These are phyloP conservation scores for Marasmius oreades DNA, from an alignment of 1,284 basidiomycete species.

Conservation along the genomic window DNA sequence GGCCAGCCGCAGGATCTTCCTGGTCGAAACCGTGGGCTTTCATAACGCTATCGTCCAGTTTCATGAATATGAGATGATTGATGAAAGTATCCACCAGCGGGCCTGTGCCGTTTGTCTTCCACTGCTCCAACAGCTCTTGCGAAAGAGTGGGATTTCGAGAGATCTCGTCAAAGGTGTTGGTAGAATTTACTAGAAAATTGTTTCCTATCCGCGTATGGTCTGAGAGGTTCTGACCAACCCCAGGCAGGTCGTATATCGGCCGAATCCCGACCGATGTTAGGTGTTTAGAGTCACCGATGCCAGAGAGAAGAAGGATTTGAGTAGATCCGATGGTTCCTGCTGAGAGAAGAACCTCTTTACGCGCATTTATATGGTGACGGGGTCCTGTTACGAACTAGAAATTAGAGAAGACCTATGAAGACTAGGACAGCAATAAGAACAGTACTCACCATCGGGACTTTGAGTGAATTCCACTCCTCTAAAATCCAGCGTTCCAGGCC, in stretches of 20 bases:
- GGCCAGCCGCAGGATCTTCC: conserved; percentile 13
- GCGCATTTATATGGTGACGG: conserved; percentile 12
- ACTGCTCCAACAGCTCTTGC: conserved; percentile 15
- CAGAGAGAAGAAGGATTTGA: conserved; percentile 30
- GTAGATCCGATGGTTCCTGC: conserved; percentile 25
- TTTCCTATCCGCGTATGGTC: conserved; percentile 30
- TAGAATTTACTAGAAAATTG: conserved; percentile 21
- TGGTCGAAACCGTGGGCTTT: background rate
- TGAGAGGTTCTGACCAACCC: conserved; percentile 31
- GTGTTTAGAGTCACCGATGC: conserved; percentile 26
- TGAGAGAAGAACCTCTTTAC: conserved; percentile 24
- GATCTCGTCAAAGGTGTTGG: conserved; percentile 21
- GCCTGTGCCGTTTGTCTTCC: conserved; percentile 13
- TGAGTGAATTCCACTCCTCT: conserved; percentile 16
- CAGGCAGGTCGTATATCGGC: conserved; percentile 23
- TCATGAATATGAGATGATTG: conserved; percentile 12
- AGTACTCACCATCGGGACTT: conserved; percentile 5
- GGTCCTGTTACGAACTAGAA: conserved; percentile 25
- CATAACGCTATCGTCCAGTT: conserved; percentile 7
- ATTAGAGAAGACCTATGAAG: conserved; percentile 2
- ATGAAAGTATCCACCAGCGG: conserved; percentile 17
- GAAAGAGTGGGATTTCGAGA: conserved; percentile 19
- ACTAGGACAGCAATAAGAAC: background rate
- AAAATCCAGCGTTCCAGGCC: conserved; percentile 1
- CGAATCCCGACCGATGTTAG: conserved; percentile 25